Conservation (phyloP, 2,329 filamentous ascomycete species). For the Pseudofabraea citricarpa region DNA sequence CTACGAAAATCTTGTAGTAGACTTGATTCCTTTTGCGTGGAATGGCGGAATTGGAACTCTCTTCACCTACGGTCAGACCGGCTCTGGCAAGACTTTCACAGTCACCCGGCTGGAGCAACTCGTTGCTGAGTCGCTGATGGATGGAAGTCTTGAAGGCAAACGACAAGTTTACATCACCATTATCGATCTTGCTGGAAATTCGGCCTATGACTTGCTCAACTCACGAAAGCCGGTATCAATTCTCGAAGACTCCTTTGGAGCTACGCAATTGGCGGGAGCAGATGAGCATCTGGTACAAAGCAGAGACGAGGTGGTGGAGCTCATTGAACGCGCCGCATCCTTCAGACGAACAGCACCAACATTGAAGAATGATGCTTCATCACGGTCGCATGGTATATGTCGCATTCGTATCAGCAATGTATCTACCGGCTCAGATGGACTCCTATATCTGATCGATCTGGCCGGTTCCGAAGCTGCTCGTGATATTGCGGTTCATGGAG, state of each 20-base stretch:
- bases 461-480: constrained; percentile 35
- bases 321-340: constrained; percentile 65
- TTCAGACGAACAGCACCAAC: constrained; percentile 39
- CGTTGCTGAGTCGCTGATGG: constrained; percentile 53
- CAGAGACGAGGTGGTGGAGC: constrained; percentile 65
- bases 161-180: constrained; percentile 89
- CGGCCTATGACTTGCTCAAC: constrained; percentile 46
- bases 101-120: constrained; percentile 37
- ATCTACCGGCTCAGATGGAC: constrained; percentile 35
- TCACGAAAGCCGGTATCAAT: constrained; percentile 35
- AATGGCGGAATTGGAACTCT: constrained; percentile 42
- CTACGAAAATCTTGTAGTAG: not conserved
- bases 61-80: constrained; percentile 44
- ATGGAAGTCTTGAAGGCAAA: constrained; percentile 75
- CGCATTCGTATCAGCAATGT: constrained; percentile 38
- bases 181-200: constrained; percentile 85
- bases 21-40: constrained; percentile 40
- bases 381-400: constrained; percentile 43
- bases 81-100: constrained; percentile 43
- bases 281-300: constrained; percentile 30
- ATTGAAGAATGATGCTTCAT: constrained; percentile 41
- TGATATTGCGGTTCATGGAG: constrained; percentile 7
- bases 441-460: constrained; percentile 80
- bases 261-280: constrained; percentile 37
- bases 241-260: constrained; percentile 39